Evolutionary conservation across 1,139 yeast genomes (phyloP).

Genomic region (Blastobotrys ciferrii): DNA sequence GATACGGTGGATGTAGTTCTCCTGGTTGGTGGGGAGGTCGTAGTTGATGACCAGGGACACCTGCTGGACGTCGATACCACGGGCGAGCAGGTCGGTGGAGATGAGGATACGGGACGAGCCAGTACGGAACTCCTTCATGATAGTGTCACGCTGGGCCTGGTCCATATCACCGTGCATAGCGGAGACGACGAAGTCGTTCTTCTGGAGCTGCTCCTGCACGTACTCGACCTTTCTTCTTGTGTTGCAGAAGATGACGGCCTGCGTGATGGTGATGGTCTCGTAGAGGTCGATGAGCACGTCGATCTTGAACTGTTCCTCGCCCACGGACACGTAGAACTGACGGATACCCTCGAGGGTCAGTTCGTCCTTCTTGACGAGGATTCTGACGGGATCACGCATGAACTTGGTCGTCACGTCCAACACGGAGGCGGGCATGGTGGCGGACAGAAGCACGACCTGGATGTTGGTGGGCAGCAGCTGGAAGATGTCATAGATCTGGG

Average conservation of each 20-base stretch:
- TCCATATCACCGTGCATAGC: slow-evolving; percentile 98
- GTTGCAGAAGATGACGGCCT: slow-evolving; percentile 94
- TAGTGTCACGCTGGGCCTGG: slow-evolving; percentile 83
- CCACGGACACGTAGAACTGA: slow-evolving; percentile 83
- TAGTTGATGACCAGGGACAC: slow-evolving; percentile 93
- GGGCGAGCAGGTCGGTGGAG: slow-evolving; percentile 96
- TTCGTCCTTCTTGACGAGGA: slow-evolving; percentile 86
- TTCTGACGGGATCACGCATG: slow-evolving; percentile 87
- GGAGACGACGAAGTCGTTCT: slow-evolving; percentile 82
- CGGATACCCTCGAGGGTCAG: slow-evolving; percentile 85
- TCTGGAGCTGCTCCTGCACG: slow-evolving; percentile 74
- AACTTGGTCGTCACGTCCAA: slow-evolving; percentile 82
- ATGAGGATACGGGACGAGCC: slow-evolving; percentile 71
- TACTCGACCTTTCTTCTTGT: slow-evolving; percentile 91
- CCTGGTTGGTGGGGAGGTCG: slow-evolving; percentile 81
- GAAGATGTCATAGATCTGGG: slow-evolving; percentile 87
- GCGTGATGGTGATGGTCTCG: slow-evolving; percentile 91
- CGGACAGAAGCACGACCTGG: slow-evolving; percentile 93
- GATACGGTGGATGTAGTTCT: slow-evolving; percentile 88
- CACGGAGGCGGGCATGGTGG: slow-evolving; percentile 85
- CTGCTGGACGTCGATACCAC: slow-evolving; percentile 97
- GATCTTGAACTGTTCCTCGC: slow-evolving; percentile 92
- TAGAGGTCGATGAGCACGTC: slow-evolving; percentile 91
- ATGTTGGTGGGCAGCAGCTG: slow-evolving; percentile 73
- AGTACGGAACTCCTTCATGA: slow-evolving; percentile 73